Evolutionary conservation across 2,329 filamentous ascomycete species (phyloP), one percentile per base, ranked within the genome.

Genomic region (Phyllosticta citribraziliensis): DNA sequence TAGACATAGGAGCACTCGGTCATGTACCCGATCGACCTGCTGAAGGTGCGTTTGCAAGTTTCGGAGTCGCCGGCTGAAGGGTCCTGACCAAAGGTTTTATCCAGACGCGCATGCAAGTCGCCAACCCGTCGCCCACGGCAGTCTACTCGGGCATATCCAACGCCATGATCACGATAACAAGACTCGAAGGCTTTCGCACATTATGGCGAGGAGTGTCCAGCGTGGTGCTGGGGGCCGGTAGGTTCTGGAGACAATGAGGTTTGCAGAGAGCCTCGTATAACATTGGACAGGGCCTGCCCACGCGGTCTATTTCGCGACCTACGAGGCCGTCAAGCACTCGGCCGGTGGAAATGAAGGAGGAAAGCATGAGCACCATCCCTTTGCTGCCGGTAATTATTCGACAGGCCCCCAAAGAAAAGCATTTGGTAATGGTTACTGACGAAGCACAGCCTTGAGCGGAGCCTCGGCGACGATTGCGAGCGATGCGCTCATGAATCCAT

Each of bases 401-500:
- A 17, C 40, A 47, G 40, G 40, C 40, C 40, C 40, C 40, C 40
- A 47, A 47, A 56, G 63, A 62, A 57, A 62, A 55, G 27, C 27
- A 53, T 51, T 30, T 22, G 35, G 59, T 40, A 25, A 24, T 53
- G 55, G 62, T 64, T 61, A 67, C 76, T 81, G 67, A 79, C 70
- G 52, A 25, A 60, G 56, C 62, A 62, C 72, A 96, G 94, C 91
- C 64, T 88, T 91, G 65, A 96, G 91, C 72, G 94, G 94, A 76
- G 93, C 94, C 63, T 89, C 89, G 68, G 94, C 94, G 66, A 97
- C 94, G 8, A 97, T 97, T 73, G 90, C 93, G 40, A 97, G 92
- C 74, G 94, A 99, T 79, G 94, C 94, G 60, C 85, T 99, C 66
- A 99, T 99, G 94, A 99, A 97, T 72, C 94, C 94, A 22, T 99